These are phyloP conservation scores for Pinus albicaulis DNA, from an alignment of 75 land plant genomes.

Conservation along the genomic window DNA sequence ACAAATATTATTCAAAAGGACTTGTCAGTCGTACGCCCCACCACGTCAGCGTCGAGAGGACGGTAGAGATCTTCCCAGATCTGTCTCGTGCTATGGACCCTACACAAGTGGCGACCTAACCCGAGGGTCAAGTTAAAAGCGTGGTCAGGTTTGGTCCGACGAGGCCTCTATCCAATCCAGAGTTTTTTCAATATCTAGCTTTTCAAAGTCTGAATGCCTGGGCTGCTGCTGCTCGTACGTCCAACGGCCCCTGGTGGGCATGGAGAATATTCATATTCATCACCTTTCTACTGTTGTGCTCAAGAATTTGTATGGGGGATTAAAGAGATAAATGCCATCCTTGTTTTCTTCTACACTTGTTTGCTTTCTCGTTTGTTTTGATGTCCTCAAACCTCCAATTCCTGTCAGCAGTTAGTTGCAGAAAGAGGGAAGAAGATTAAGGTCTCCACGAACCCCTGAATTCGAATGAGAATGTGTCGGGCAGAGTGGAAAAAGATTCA, in stretches of 20 bases:
- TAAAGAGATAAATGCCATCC: not conserved
- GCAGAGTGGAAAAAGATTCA: not conserved
- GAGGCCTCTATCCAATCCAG: not conserved
- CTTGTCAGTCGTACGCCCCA: not conserved
- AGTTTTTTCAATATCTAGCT: too few relatives aligned
- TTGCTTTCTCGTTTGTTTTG: not conserved
- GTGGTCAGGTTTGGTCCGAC: not conserved
- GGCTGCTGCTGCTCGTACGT: not conserved
- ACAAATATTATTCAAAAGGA: not conserved
- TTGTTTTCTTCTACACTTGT: not conserved
- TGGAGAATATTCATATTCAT: constrained; percentile 4
- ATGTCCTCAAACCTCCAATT: not conserved
- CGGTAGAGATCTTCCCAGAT: not conserved
- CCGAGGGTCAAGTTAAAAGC: not conserved
- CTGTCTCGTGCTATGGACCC: not conserved
- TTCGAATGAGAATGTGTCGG: not conserved
- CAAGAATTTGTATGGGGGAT: not conserved
- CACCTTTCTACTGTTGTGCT: not conserved
- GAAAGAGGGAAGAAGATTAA: not conserved
- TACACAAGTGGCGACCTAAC: not conserved
- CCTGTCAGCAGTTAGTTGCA: not conserved
- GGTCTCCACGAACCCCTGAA: not conserved
- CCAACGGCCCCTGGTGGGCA: not conserved
- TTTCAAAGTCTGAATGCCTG: not conserved
- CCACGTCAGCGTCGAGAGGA: not conserved